Evolutionary conservation across 1,139 yeast species (phyloP), one percentile per base, ranked within the genome.

Genomic region (Groenewaldozyma auringiensis): DNA sequence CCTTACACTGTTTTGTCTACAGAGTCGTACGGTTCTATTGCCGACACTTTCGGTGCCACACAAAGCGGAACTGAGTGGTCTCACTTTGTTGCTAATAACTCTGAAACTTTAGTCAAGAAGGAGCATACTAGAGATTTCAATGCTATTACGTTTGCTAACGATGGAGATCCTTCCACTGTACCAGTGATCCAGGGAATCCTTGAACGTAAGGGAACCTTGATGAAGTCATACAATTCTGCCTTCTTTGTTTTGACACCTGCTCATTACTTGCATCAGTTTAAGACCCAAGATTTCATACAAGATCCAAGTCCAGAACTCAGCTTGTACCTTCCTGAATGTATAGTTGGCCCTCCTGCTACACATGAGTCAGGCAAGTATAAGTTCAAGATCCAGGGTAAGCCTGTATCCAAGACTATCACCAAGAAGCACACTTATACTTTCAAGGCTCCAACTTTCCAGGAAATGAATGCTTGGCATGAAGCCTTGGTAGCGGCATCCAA

Each of bases 111-210:
- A 20, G 57, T 69, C 11, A 63, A 67, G 2, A 50, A 47, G 31
- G 53, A 52, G 44, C 64, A 67, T 34, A 69, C 69, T 53, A 67
- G 78, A 40, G 59, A 62, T 21, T 51, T 71, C 21, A 57, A 60
- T 11, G 53, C 58, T 36, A 57, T 74, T 32, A 51, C 64, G 9
- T 75, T 69, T 55, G 55, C 68, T 41, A 69, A 73, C 52, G 57
- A 61, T 45, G 60, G 60, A 42, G 72, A 70, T 54, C 61, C 60
- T 37, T 50, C 74, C 4, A 65, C 75, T 8, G 51, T 49, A 27
- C 78, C 79, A 2, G 59, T 73, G 21, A 58, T 72, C 13, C 76
- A 72, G 53, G 79, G 79, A 32, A 54, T 65, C n/a, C 54, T 72
- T 38, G 63, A 63, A 48, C 65, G 69, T 49, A 72, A 73, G 55